Conservation (phyloP, 2,329 filamentous ascomycete species). For the Nigrospora oryzae region DNA sequence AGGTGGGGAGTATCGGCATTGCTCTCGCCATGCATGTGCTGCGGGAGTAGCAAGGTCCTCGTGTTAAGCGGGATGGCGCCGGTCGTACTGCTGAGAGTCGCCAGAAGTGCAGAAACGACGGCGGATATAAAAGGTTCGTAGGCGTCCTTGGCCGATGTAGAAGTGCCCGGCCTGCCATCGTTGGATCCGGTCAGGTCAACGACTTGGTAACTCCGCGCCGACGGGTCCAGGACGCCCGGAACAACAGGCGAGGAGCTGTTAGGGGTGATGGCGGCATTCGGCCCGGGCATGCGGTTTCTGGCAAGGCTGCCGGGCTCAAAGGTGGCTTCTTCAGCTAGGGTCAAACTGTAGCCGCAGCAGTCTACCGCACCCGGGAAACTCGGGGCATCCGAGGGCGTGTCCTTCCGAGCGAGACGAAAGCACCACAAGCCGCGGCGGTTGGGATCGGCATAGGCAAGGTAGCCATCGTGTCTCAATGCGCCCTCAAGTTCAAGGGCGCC, state of each 20-base stretch:
- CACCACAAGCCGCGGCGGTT: constrained; percentile 44
- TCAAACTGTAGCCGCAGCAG: constrained; percentile 33
- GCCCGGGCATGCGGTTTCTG: constrained; percentile 30
- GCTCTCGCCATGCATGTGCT: constrained; percentile 18
- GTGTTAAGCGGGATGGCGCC: constrained; percentile 45
- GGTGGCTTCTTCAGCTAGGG: constrained; percentile 37
- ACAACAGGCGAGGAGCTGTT: constrained; percentile 35
- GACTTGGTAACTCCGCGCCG: constrained; percentile 1
- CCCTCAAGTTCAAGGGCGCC: constrained; percentile 43
- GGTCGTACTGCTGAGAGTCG: constrained; percentile 37
- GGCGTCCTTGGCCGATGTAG: constrained; percentile 31
- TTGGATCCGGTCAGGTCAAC: background rate
- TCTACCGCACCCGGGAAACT: constrained; percentile 31
- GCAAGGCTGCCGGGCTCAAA: constrained; percentile 41
- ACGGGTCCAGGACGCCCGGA: constrained; percentile 16
- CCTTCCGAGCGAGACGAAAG: constrained; percentile 39
- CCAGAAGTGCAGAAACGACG: constrained; percentile 40
- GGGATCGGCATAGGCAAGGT: constrained; percentile 44
- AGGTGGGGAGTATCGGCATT: constrained; percentile 25
- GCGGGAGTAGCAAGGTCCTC: constrained; percentile 39
- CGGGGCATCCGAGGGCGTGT: constrained; percentile 18
- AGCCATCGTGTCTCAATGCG: constrained; percentile 40
- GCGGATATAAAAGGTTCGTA: constrained; percentile 48
- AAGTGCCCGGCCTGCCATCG: constrained; percentile 24
- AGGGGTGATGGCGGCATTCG: constrained; percentile 33